These are phyloP conservation scores for Naumovozyma dairenensis DNA, from an alignment of 805 yeast species.

Conservation along the genomic window DNA sequence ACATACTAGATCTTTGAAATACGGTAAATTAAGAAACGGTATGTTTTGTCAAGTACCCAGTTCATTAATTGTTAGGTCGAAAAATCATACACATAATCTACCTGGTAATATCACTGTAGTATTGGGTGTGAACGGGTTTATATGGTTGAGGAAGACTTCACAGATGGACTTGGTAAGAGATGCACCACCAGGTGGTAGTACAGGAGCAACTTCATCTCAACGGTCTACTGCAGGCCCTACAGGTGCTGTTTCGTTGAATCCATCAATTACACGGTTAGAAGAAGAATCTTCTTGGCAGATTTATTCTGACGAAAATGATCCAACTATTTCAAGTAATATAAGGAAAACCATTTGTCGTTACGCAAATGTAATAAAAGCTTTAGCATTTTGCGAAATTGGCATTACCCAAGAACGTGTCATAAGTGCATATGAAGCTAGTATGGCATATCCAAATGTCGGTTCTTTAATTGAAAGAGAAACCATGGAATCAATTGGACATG, in stretches of 20 bases:
- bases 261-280: slow-evolving; percentile 71
- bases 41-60: slow-evolving; percentile 72
- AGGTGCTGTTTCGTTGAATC: slow-evolving; percentile 20
- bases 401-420: slow-evolving; percentile 73
- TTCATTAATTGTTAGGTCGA: slow-evolving; percentile 71
- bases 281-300: slow-evolving; percentile 94
- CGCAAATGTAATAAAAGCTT: slow-evolving; percentile 70
- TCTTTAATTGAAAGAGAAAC: slow-evolving; percentile 59
- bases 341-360: slow-evolving; percentile 77
- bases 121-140: slow-evolving; percentile 88
- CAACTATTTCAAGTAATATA: slow-evolving; percentile 44
- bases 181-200: slow-evolving; percentile 18
- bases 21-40: slow-evolving; percentile 93
- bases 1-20: slow-evolving; percentile 90
- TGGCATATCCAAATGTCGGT: slow-evolving; percentile 65
- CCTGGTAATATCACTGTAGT: slow-evolving; percentile 91
- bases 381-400: slow-evolving; percentile 79
- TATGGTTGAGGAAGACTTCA: slow-evolving; percentile 78
- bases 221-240: slow-evolving; percentile 28
- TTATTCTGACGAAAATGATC: slow-evolving; percentile 81
- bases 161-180: slow-evolving; percentile 26
- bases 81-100: slow-evolving; percentile 77
- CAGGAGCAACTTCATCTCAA: slow-evolving; percentile 18
- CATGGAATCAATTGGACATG: slow-evolving; percentile 65
- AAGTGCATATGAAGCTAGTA: slow-evolving; percentile 81